Base-by-base conservation (phyloP, 2,329 filamentous ascomycete genomes). In the Decorospora gaudefroyi region DNA sequence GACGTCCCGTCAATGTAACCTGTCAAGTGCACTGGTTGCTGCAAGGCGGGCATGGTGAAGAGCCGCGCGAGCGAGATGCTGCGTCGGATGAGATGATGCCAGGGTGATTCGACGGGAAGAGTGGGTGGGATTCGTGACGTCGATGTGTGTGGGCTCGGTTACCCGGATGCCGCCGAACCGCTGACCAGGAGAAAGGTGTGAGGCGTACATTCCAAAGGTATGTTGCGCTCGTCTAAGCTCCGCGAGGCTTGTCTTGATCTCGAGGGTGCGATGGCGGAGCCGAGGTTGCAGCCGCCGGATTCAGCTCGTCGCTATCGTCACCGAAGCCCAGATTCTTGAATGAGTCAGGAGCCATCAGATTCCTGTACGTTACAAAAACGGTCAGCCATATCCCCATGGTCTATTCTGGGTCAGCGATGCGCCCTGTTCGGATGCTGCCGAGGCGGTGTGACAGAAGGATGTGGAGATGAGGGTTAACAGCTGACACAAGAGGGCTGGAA, bases 281-380 rank as follows among this genome's bases (percentile, higher is more conserved):
- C 54, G 57, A 45, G 49, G 61, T 64, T 60, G 55, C 61, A 62
- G 57, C 55, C 6, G 48, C 46, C 55, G 57, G 13, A 22, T 28
- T 42, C 12, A 47, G 46, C 18, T 34, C 34, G 36, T 63, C 56
- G n/a, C 53, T 70, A 30, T 82, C 78, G 47, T 80, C 77, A 4
- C 77, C 74, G 59, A 95, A 93, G 0, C 93, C 93, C 27, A 99
- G 76, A 65, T 99, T 99, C 71, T 88, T 90, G 72, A 97, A 93
- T 47, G 95, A 88, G 65, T 99, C 93, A 58, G 82, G 89, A 6
- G 91, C 91, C 93, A 99, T 99, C 21, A 99, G 76, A 66, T 97
- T 96, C 58, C 90, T 70, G 46, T 54, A 27, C 18, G 13, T n/a
- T 26, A 38, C 46, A 34, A 23, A 13, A 43, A 19, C 32, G 15